phyloP scores from a whole-genome alignment of 768 basidiomycete species.

The Boletus sp. region DNA sequence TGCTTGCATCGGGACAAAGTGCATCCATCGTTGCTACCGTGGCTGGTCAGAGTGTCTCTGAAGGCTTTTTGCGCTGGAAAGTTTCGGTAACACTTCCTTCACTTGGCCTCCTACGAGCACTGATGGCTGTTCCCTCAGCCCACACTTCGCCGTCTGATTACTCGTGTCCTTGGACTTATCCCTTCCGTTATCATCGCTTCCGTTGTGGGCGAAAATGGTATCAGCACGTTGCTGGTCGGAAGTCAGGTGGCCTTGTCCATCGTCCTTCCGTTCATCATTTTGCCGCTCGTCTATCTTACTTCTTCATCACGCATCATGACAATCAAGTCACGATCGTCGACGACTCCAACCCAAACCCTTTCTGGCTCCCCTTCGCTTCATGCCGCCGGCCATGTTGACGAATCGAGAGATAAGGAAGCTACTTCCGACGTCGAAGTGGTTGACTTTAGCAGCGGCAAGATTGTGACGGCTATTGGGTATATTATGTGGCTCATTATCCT shows the following conservation, averaged over 20 bases:
- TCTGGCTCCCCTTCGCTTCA: neutral
- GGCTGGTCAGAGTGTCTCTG: constrained; percentile 85
- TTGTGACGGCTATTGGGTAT: constrained; percentile 50
- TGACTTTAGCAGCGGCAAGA: constrained; percentile 62
- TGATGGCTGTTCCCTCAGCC: constrained; percentile 46
- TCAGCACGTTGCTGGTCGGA: constrained; percentile 77
- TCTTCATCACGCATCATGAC: constrained; percentile 67
- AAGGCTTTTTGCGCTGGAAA: constrained; percentile 87
- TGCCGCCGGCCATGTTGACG: neutral
- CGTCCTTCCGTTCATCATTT: constrained; percentile 78
- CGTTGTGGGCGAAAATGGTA: constrained; percentile 63
- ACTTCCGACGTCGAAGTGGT: constrained; percentile 38
- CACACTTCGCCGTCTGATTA: constrained; percentile 73
- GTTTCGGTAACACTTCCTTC: constrained; percentile 52
- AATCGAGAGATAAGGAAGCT: neutral
- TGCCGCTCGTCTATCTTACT: constrained; percentile 77
- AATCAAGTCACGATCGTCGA: constrained; percentile 35
- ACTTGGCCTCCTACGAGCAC: constrained; percentile 23
- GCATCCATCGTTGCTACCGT: constrained; percentile 88
- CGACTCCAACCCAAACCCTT: neutral
- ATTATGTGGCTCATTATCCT: constrained; percentile 64
- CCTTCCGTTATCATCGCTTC: constrained; percentile 81
- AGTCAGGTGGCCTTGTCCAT: constrained; percentile 85
- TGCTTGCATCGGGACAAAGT: constrained; percentile 85
- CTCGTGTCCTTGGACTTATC: constrained; percentile 76